phyloP scores from a whole-genome alignment of 805 yeast genomes.

The Saccharomycopsis oosterbeekiorum region DNA sequence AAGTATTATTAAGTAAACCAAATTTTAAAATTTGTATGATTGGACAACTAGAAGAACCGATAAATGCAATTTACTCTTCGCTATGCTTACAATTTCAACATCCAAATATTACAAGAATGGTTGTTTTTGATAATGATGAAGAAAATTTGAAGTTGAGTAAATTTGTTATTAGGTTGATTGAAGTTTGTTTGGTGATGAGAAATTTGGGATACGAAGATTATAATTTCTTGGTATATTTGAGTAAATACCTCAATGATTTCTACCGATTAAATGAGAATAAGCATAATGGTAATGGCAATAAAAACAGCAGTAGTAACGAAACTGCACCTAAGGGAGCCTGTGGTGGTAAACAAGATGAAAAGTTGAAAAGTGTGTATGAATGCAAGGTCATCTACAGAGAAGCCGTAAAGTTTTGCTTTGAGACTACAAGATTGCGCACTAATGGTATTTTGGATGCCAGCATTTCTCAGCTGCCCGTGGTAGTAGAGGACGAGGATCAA shows the following conservation, averaged over 20 bases:
- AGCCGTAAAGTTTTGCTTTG: slow-evolving; percentile 15
- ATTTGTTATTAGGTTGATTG: slow-evolving; percentile 65
- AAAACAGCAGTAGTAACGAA: slow-evolving; percentile 48
- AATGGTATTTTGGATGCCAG: slow-evolving; percentile 1
- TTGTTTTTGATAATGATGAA: slow-evolving; percentile 62
- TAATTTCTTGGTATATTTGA: slow-evolving; percentile 74
- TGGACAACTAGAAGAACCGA: slow-evolving; percentile 85
- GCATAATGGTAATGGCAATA: slow-evolving; percentile 76
- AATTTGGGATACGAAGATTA: slow-evolving; percentile 78
- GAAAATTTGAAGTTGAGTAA: slow-evolving; percentile 58
- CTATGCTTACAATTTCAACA: slow-evolving; percentile 73
- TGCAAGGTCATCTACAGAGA: slow-evolving; percentile 1
- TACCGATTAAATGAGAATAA: slow-evolving; percentile 90
- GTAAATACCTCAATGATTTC: slow-evolving; percentile 55
- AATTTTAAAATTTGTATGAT: slow-evolving; percentile 74
- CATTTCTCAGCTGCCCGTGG: slow-evolving; percentile 1
- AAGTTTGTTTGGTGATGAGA: slow-evolving; percentile 61
- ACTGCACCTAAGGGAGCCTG: neutral
- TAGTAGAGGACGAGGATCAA: slow-evolving; percentile 12
- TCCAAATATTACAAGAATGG: slow-evolving; percentile 84
- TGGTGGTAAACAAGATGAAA: neutral
- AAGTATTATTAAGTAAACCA: slow-evolving; percentile 44
- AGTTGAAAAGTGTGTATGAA: slow-evolving; percentile 1
- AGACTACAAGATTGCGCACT: slow-evolving; percentile 10
- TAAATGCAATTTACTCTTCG: slow-evolving; percentile 87